Percentiles rank a stretch among this genome's conserved stretches.
Conservation (phyloP, 257 asterid genomes). For the Ocimum tenuiflorum region DNA sequence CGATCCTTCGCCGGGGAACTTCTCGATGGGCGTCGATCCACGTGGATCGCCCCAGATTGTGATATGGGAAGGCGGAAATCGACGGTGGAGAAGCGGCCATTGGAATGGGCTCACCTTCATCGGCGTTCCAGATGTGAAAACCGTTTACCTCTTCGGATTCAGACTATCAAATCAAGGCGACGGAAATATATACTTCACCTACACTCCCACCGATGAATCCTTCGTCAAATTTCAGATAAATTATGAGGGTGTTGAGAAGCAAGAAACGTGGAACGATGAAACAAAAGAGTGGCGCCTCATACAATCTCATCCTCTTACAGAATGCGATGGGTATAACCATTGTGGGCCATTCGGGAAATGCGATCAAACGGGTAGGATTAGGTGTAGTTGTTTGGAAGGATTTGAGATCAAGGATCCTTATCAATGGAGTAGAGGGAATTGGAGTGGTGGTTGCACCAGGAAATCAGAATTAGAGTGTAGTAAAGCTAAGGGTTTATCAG, state of each 20-base stretch:
- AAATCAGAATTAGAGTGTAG: conserved; percentile 33
- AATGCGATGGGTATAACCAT: conserved; percentile 44
- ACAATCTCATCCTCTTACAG: conserved; percentile 38
- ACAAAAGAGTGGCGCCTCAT: conserved; percentile 30
- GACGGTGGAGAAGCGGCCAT: conserved; percentile 77
- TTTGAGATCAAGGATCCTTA: conserved; percentile 38
- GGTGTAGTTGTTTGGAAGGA: conserved; percentile 52
- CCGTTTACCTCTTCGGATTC: conserved; percentile 42
- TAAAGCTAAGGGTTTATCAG: not conserved
- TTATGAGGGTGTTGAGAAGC: conserved; percentile 45
- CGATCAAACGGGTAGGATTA: not conserved
- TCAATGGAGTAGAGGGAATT: conserved; percentile 44
- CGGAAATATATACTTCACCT: conserved; percentile 29
- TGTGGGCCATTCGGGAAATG: conserved; percentile 68
- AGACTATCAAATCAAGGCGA: conserved; percentile 19
- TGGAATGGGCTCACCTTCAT: conserved; percentile 45
- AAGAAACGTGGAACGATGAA: conserved; percentile 36
- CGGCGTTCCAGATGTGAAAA: conserved; percentile 40
- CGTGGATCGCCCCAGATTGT: conserved; percentile 68
- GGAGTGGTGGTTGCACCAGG: conserved; percentile 64
- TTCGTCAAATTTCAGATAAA: conserved; percentile 32
- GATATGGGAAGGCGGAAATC: conserved; percentile 53
- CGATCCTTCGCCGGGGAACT: conserved; percentile 69
- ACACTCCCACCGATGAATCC: conserved; percentile 24
- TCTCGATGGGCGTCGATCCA: conserved; percentile 57